These are phyloP conservation scores for Aspergillus viridinutans DNA, from an alignment of 2,329 filamentous ascomycete species.

Conservation along the genomic window DNA sequence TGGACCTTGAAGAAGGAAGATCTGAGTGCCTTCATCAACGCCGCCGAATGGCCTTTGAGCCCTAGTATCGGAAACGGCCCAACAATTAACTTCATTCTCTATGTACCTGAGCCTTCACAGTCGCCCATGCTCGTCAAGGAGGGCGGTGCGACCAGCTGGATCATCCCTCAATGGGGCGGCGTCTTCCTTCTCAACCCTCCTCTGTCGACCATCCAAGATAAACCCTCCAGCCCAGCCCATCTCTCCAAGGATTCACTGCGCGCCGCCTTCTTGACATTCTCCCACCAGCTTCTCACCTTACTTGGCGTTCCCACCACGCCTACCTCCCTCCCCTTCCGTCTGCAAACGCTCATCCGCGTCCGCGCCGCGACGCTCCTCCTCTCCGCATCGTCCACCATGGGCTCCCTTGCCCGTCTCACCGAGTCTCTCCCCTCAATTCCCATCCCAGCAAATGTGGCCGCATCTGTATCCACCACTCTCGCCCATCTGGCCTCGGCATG, in stretches of 20 bases:
- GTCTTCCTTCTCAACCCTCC: constrained; percentile 63
- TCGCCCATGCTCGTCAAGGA: constrained; percentile 59
- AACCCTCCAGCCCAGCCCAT: constrained; percentile 39
- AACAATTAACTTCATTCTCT: constrained; percentile 94
- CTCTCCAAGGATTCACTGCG: constrained; percentile 65
- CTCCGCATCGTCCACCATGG: constrained; percentile 86
- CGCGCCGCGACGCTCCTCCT: constrained; percentile 79
- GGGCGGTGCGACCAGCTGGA: constrained; percentile 69
- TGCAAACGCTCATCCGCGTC: constrained; percentile 81
- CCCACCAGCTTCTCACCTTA: constrained; percentile 81
- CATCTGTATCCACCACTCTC: constrained; percentile 77
- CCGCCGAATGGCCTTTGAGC: constrained; percentile 93
- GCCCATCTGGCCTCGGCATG: constrained; percentile 74
- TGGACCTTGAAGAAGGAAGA: constrained; percentile 77
- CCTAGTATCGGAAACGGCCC: constrained; percentile 90
- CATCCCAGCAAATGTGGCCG: constrained; percentile 80
- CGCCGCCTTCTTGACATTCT: constrained; percentile 82
- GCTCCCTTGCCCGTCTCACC: constrained; percentile 83
- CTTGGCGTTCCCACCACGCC: constrained; percentile 79
- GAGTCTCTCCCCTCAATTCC: constrained; percentile 82
- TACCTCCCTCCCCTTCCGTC: constrained; percentile 71
- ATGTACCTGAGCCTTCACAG: constrained; percentile 68
- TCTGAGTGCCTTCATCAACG: constrained; percentile 91
- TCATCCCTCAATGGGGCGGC: constrained; percentile 93
- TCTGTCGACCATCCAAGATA: constrained; percentile 33